Conservation (phyloP, 2,329 filamentous ascomycete genomes). For the Xylariaceae sp. region DNA sequence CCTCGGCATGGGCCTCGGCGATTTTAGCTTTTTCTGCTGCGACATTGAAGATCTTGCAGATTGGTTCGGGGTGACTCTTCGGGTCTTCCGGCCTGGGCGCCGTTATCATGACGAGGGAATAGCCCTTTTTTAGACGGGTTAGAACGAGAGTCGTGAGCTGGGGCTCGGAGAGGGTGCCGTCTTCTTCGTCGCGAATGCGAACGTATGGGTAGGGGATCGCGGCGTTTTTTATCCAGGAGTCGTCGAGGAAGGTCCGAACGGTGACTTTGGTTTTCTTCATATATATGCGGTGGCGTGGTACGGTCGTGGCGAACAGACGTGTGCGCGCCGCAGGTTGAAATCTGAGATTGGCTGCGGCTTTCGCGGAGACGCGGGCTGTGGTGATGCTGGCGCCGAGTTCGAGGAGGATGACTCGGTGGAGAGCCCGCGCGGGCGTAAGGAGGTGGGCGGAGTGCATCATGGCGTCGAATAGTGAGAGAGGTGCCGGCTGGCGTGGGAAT, state of each 20-base stretch:
- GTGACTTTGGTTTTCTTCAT: neutral
- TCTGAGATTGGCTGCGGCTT: neutral
- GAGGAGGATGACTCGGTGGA: constrained; percentile 26
- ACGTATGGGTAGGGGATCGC: constrained; percentile 39
- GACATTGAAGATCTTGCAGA: constrained; percentile 69
- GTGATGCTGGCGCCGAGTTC: constrained; percentile 10
- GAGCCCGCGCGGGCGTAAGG: constrained; percentile 26
- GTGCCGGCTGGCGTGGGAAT: no score
- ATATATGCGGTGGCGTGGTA: neutral
- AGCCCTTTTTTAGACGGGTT: constrained; percentile 9
- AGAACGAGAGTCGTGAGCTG: constrained; percentile 22
- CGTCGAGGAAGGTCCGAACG: neutral
- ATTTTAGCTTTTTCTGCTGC: constrained; percentile 34
- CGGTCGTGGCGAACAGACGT: neutral
- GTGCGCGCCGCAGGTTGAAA: neutral
- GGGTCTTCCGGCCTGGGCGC: constrained; percentile 19
- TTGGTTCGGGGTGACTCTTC: constrained; percentile 33
- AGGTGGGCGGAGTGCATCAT: constrained; percentile 26
- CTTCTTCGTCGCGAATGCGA: constrained; percentile 26
- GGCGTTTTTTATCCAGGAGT: constrained; percentile 9
- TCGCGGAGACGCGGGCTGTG: neutral
- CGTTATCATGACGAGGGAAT: constrained; percentile 27
- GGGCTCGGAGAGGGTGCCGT: constrained; percentile 16
- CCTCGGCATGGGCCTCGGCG: constrained; percentile 40
- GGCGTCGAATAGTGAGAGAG: no score